Evolutionary conservation across 164 flowering plant genomes (phyloP), one percentile per base, ranked within the genome.

Genomic region (Litsea cubeba): DNA sequence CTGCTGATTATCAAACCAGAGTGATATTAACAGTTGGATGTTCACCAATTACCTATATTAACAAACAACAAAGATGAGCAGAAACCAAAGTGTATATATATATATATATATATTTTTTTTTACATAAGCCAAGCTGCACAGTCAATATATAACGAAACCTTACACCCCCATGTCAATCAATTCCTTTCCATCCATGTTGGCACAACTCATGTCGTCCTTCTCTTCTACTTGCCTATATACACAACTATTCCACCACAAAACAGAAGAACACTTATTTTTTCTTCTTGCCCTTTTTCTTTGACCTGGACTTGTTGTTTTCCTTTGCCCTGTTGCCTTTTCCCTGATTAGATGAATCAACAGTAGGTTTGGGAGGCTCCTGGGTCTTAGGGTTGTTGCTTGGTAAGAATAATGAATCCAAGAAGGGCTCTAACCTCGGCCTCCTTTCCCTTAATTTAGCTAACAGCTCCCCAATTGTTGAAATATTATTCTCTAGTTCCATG

Each of bases 351-450:
- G 62, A 10, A 20, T 12, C 65, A 30, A 58, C 32, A 50, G 23
- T 12, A 51, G 76, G 14, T 24, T 18, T 4, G 12, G 76, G n/a
- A 51, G 28, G 32, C 28, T 7, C 12, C 7, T 51, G 12, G 32
- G 5, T 12, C 8, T 57, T 26, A 17, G 17, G 51, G 24, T 15
- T 12, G 22, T 15, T 24, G 28, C 64, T 28, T 20, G 62, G 46
- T 65, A 62, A 28, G 68, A 75, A 70, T 64, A 76, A 12, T 26
- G 76, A 74, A 58, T 81, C 76, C 64, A 83, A 75, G n/a, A 73
- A 74, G n/a, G 75, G 72, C 46, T 79, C 72, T 51, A 83, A 57
- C 25, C 17, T 71, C 40, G 78, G 62, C 75, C 71, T 76, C 25
- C 70, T 62, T 40, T 66, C 71, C 24, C 64, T 40, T 70, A 84